Evolutionary conservation across 2,329 filamentous ascomycete species (phyloP).

Genomic region (Fusarium staphyleae): DNA sequence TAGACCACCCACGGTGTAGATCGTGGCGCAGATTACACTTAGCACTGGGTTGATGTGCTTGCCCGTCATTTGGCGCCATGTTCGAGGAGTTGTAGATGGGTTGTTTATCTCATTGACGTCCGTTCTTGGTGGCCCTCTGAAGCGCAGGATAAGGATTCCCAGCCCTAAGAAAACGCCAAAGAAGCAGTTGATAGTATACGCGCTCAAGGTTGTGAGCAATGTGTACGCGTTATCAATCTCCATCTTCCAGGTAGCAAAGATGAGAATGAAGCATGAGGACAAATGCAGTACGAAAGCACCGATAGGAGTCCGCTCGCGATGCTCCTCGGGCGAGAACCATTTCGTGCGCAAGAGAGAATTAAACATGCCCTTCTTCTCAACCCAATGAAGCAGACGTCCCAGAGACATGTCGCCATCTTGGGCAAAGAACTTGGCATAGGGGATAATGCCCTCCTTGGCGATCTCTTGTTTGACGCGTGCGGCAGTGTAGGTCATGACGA

Average conservation of each 20-base stretch:
- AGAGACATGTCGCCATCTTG: conserved; percentile 47
- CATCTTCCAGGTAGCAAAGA: conserved; percentile 45
- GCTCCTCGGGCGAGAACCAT: conserved; percentile 47
- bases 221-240: conserved; percentile 40
- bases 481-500: conserved; percentile 64
- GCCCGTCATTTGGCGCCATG: conserved; percentile 46
- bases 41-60: conserved; percentile 42
- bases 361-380: conserved; percentile 44
- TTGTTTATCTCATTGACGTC: conserved; percentile 18
- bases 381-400: conserved; percentile 44
- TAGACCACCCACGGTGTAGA: conserved; percentile 45
- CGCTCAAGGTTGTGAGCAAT: conserved; percentile 43
- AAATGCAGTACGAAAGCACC: conserved; percentile 48
- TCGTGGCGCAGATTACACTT: conserved; percentile 42
- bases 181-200: conserved; percentile 47
- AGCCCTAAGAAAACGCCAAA: conserved; percentile 46
- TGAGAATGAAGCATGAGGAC: conserved; percentile 45
- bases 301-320: conserved; percentile 48
- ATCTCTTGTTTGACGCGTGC: conserved; percentile 66
- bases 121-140: conserved; percentile 44
- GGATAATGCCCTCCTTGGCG: conserved; percentile 64
- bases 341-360: conserved; percentile 36
- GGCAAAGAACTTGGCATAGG: conserved; percentile 58
- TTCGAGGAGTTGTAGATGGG: conserved; percentile 23
- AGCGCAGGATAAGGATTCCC: conserved; percentile 47